Base-by-base conservation (phyloP, 208 protist species). In the Angomonas ambiguus region DNA sequence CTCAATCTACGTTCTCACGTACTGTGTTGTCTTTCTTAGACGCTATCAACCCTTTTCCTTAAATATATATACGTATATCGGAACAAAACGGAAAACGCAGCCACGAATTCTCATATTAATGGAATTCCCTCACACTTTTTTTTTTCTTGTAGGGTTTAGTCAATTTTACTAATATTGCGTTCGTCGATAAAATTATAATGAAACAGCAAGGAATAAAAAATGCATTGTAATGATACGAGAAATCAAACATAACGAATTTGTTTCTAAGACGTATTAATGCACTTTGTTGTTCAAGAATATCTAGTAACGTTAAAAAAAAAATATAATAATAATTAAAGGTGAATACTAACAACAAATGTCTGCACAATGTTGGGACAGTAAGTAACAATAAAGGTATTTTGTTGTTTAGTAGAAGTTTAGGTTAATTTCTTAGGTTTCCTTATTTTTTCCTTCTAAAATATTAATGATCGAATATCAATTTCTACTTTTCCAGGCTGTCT, bases 21-120 rank as follows among this genome's bases (percentile, higher is more conserved):
- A 85, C 83, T 2, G 61, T 93, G n/a, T 67, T 93, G 4, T 84
- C 90, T 22, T 92, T 93, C 45, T 59, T 92, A 75, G 90, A 95
- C 67, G 79, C 83, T 30, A 74, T 89, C 51, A 93, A 93, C 67
- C 86, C 87, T 2, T 77, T 95, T 45, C 90, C 90, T 18, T 95
- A 83, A 92, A 67, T 24, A 5, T 22, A 61, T 42, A 42, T 41
- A 42, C 10, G 8, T 53, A 53, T 53, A 53, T 53, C n/a, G n/a
- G 4, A 53, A 24, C 4, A 24, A 53, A 28, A 20, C 4, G 53
- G 24, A 59, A 28, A 3, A 59, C 28, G 34, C 13, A 30, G 8
- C 11, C 24, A 5, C 49, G 18, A 20, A 30, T 45, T 30, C 5
- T 42, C 18, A 8, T 30, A 11, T 24, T 61, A 22, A 57, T 41